A percentile compares a stretch with the other conserved stretches of the same genome.
Conservation (phyloP, 202 grass and related monocot genomes). For the Miscanthus sacchariflorus region DNA sequence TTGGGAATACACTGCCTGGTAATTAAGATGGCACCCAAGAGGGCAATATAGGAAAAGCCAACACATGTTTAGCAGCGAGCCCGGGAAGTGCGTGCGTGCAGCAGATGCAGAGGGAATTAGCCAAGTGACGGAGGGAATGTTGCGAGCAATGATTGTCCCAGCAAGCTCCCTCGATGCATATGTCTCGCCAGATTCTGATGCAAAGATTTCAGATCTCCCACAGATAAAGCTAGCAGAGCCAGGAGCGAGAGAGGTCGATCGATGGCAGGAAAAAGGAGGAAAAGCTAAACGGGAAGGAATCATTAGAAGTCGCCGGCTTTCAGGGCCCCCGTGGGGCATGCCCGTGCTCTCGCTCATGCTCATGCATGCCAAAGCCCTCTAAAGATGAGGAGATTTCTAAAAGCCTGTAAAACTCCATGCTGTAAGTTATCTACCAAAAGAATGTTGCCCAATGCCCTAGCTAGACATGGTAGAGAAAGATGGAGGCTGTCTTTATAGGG, state of each 20-base stretch:
- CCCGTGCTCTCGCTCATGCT: constrained; percentile 39
- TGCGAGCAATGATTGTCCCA: constrained; percentile 70
- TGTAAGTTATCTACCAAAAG: constrained; percentile 64
- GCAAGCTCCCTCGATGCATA: constrained; percentile 50
- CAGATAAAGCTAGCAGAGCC: constrained; percentile 54
- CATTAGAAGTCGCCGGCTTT: constrained; percentile 73
- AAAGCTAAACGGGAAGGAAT: constrained; percentile 68
- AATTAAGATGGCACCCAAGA: background rate
- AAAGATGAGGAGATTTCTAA: constrained; percentile 76
- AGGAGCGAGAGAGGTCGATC: constrained; percentile 40
- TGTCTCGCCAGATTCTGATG: constrained; percentile 72
- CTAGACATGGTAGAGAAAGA: constrained; percentile 56
- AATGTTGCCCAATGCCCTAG: constrained; percentile 55
- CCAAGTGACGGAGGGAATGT: constrained; percentile 70
- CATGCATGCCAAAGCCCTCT: constrained; percentile 53
- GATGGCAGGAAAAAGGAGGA: constrained; percentile 48
- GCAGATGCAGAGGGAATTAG: constrained; percentile 63
- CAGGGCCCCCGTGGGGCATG: constrained; percentile 48
- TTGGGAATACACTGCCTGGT: background rate
- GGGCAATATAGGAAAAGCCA: constrained; percentile 40
- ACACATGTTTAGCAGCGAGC: constrained; percentile 17
- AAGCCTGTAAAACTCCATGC: constrained; percentile 48
- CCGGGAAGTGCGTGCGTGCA: constrained; percentile 19
- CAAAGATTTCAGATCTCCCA: constrained; percentile 69
- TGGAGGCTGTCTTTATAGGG: constrained; percentile 54